These are phyloP conservation scores for Colletotrichum acutatum DNA, from an alignment of 2,329 filamentous ascomycete species.

Conservation along the genomic window DNA sequence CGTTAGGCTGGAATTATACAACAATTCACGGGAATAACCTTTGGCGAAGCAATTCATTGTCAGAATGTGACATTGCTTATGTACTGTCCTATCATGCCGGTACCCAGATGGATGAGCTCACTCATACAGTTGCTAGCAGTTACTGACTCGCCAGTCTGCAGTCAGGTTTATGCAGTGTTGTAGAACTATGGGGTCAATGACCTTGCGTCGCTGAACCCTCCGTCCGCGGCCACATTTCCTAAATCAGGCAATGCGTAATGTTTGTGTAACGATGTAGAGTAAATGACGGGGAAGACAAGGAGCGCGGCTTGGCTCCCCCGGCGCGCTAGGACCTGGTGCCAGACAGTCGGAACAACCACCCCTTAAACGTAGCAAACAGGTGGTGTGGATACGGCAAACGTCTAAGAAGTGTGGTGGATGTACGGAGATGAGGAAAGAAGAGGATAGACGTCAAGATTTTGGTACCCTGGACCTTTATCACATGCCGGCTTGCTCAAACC, in stretches of 20 bases:
- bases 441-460: too few relatives aligned
- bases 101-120: too few relatives aligned
- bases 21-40: too few relatives aligned
- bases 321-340: not conserved
- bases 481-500: not conserved
- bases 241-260: not conserved
- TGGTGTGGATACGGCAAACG: not conserved
- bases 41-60: too few relatives aligned
- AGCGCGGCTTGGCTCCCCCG: not conserved
- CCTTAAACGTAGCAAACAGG: conserved; percentile 4
- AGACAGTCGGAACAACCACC: conserved; percentile 9
- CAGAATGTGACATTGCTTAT: too few relatives aligned
- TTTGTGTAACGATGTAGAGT: not conserved
- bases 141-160: too few relatives aligned
- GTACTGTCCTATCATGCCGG: too few relatives aligned
- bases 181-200: too few relatives aligned
- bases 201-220: too few relatives aligned
- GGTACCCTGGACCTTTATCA: not conserved
- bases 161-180: too few relatives aligned
- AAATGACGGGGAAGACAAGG: not conserved
- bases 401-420: not conserved
- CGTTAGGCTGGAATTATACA: too few relatives aligned
- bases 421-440: not conserved
- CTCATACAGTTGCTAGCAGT: too few relatives aligned
- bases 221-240: not conserved